Conservation (phyloP, 371 early-diverging fungal genomes). For the Mortierella sp. region DNA sequence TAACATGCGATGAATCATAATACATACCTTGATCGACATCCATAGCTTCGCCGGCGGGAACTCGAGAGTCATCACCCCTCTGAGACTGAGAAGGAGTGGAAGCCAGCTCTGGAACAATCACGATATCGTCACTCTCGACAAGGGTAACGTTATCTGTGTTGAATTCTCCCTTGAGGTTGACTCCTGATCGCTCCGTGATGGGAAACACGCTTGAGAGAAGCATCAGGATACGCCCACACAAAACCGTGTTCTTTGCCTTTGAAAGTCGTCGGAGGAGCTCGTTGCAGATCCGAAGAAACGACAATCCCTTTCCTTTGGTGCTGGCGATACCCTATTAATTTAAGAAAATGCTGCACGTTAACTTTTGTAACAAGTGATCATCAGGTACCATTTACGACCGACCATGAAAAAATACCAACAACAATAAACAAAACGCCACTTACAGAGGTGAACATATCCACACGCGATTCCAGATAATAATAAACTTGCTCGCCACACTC, state of each 20-base stretch:
- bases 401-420: neutral
- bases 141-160: slow-evolving; percentile 75
- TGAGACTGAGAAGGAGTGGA: slow-evolving; percentile 21
- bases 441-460: slow-evolving; percentile 69
- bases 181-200: slow-evolving; percentile 86
- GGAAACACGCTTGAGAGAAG: slow-evolving; percentile 87
- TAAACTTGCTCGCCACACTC: slow-evolving; percentile 71
- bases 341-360: too few species aligned
- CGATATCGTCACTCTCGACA: slow-evolving; percentile 65
- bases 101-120: slow-evolving; percentile 33
- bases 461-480: slow-evolving; percentile 74
- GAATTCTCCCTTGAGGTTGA: slow-evolving; percentile 88
- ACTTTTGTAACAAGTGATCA: neutral
- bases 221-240: slow-evolving; percentile 87
- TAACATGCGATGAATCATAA: neutral
- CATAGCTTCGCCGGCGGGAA: slow-evolving; percentile 54
- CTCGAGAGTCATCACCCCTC: slow-evolving; percentile 62
- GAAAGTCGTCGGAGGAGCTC: slow-evolving; percentile 86
- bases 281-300: slow-evolving; percentile 87
- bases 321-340: slow-evolving; percentile 74
- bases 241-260: slow-evolving; percentile 81
- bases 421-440: neutral
- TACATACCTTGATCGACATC: slow-evolving; percentile 33
- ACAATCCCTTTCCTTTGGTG: slow-evolving; percentile 83
- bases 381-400: neutral